Conservation (phyloP, 2,329 filamentous ascomycete species). For the Dryadomyces quercus-mongolicae region DNA sequence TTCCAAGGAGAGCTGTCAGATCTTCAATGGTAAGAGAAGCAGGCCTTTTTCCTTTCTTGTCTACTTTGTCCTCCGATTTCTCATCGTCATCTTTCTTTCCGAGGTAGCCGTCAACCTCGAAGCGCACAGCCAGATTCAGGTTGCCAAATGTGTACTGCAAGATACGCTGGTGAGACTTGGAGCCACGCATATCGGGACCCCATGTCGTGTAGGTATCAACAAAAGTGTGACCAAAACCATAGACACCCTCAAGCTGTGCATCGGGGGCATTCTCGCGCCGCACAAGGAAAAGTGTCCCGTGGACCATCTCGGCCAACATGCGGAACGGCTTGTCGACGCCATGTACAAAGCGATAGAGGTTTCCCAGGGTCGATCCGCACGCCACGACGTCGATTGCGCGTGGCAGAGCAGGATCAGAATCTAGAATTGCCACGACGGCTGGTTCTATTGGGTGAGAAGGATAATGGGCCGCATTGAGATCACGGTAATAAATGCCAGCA, state of each 20-base stretch:
- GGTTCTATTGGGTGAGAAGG: slow-evolving; percentile 39
- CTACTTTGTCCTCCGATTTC: not conserved
- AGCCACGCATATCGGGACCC: slow-evolving; percentile 39
- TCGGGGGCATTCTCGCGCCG: slow-evolving; percentile 48
- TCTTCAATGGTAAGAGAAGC: not conserved
- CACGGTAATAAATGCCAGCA: slow-evolving; percentile 36
- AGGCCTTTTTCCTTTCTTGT: too few species aligned
- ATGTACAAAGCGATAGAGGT: slow-evolving; percentile 43
- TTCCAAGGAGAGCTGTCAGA: not conserved
- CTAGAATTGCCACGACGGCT: slow-evolving; percentile 26
- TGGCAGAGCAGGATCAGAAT: slow-evolving; percentile 22
- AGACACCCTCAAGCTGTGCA: slow-evolving; percentile 40
- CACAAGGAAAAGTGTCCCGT: slow-evolving; percentile 48
- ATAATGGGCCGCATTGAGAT: slow-evolving; percentile 38
- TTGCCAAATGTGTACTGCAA: slow-evolving; percentile 45
- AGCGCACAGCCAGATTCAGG: slow-evolving; percentile 38
- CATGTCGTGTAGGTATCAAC: slow-evolving; percentile 55
- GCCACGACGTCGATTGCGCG: slow-evolving; percentile 40
- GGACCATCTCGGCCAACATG: slow-evolving; percentile 43
- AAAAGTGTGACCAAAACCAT: slow-evolving; percentile 55
- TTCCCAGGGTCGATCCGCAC: slow-evolving; percentile 49
- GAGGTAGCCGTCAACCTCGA: slow-evolving; percentile 45
- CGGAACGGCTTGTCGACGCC: slow-evolving; percentile 37
- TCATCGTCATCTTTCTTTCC: not conserved
- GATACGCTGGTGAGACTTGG: slow-evolving; percentile 49